Conservation (phyloP, 257 asterid genomes). For the Nicotiana benthamiana region DNA sequence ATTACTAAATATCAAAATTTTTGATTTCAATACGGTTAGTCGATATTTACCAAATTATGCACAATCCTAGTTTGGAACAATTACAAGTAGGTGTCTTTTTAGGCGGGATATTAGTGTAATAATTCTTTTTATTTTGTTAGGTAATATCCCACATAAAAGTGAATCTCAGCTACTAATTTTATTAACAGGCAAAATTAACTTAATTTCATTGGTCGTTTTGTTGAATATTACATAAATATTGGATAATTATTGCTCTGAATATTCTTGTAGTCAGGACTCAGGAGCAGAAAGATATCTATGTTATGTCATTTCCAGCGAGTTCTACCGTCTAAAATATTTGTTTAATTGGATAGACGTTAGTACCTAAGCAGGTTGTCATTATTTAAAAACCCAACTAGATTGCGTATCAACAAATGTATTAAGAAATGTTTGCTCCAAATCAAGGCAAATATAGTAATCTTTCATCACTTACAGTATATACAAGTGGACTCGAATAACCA, state of each 20-base stretch:
- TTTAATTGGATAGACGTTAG: not conserved
- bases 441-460: not conserved
- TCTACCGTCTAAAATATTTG: not conserved
- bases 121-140: too few relatives aligned
- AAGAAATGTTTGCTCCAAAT: not conserved
- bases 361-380: not conserved
- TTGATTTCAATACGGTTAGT: too few relatives aligned
- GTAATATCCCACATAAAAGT: too few relatives aligned
- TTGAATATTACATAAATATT: not conserved
- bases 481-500: not conserved
- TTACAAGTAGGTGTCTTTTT: too few relatives aligned
- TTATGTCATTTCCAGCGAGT: conserved; percentile 2
- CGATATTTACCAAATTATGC: too few relatives aligned
- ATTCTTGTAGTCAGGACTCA: not conserved
- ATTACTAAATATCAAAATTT: too few relatives aligned
- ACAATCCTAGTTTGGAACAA: too few relatives aligned
- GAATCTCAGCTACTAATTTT: too few relatives aligned
- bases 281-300: not conserved
- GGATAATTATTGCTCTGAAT: not conserved
- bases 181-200: too few relatives aligned
- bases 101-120: too few relatives aligned
- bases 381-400: not conserved
- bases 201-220: not conserved
- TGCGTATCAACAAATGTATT: not conserved
- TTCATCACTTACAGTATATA: not conserved